Evolutionary conservation across 1,284 basidiomycete genomes (phyloP), one percentile per base, ranked within the genome.

Genomic region (Ustilago loliicola): DNA sequence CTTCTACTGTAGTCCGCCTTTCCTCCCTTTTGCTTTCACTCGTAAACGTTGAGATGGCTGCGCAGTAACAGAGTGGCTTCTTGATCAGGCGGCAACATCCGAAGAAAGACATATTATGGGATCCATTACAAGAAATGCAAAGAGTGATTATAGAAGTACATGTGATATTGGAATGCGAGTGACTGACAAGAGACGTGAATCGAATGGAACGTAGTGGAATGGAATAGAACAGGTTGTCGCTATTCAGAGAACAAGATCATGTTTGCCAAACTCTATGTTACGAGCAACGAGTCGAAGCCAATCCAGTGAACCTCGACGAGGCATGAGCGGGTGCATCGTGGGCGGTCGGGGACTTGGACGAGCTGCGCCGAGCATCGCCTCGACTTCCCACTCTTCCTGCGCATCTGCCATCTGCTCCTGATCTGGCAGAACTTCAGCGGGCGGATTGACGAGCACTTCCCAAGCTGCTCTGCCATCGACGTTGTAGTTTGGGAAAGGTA

Each of bases 311-410:
- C 67, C 72, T 27, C 72, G 54, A 0, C 50, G 59, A 29, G 72
- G 72, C 47, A 53, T 42, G 8, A 73, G 48, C n/a, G 65, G 61
- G 50, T 73, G 61, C 66, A 57, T 68, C 10, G 57, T 50, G 10
- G 71, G 61, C 2, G 65, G 52, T 32, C 67, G 55, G 19, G 65
- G 52, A 19, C 67, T 59, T 19, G 72, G 72, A 40, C 45, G 63
- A 48, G 48, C 58, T 15, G 64, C 57, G 4, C 72, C 66, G 10
- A 75, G 52, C 60, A 70, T 66, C 27, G 67, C 63, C 38, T 75
- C 72, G 45, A 75, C 67, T 23, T 75, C 72, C 67, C 72, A 75
- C 29, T 70, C 67, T 8, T 75, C 67, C 32, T 75, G 63, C n/a
- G 60, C 67, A 19, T 66, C 60, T 11, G 6, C 50, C 63, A 59